Base-by-base conservation (phyloP, 1,284 basidiomycete genomes). In the Cryptococcus wingfieldii region DNA sequence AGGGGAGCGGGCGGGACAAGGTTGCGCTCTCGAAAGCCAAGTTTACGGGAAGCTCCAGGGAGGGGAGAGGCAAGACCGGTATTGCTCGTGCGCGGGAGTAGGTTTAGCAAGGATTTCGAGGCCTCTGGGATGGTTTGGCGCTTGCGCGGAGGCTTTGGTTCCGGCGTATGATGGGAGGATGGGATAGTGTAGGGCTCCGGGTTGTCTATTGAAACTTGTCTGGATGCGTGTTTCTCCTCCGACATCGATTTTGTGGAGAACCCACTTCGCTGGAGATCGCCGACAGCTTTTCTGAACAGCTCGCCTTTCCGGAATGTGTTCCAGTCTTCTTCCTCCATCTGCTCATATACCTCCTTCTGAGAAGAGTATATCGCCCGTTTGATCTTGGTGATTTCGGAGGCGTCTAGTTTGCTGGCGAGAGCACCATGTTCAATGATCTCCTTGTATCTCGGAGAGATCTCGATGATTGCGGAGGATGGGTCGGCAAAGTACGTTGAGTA, bases 261-360 rank as follows among this genome's bases (percentile, higher is more conserved):
- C 6, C 31, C 31, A 34, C 31, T 39, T 37, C 54, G 28, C 41
- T 84, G 82, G 3, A 87, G 79, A 68, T 97, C 90, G 2, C 86
- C 84, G 2, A 88, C 79, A 0, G 90, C 91, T 53, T 90, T 87
- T 77, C 92, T 88, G 84, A 89, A 97, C 9, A 97, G 81, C 65
- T 94, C 90, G 39, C 89, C 91, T 58, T 83, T 80, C 65, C 86
- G 84, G 71, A 98, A 98, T 7, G 85, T 84, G 47, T 88, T 85
- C 74, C 94, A 96, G 71, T 96, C 92, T 52, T 89, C 87, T 64
- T 94, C 87, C 63, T 89, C 86, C 89, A 98, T 94, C 52, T 88
- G 84, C 31, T 85, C 82, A 67, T 94, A 89, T 1, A 94, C 85
- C 62, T 93, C 88, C 55, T 81, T 80, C 70, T 98, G 95, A 1